A percentile compares a stretch with the other conserved stretches of the same genome.
These are phyloP conservation scores for Mycena rebaudengoi DNA, from an alignment of 768 basidiomycete species.

Conservation along the genomic window DNA sequence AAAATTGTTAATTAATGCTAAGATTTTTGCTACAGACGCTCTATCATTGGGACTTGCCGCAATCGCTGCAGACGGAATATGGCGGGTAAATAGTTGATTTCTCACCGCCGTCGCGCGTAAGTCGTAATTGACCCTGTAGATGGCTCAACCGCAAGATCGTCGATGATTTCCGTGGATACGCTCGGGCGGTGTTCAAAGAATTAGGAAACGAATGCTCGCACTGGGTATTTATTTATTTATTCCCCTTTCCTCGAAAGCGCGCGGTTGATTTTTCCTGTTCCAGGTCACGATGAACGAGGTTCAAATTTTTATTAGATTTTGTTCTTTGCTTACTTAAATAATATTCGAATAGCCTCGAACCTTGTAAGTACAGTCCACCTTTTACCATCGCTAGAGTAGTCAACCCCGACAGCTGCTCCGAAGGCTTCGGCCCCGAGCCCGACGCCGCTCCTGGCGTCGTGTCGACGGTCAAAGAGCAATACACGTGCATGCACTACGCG, in stretches of 20 bases:
- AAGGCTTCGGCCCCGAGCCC: constrained; percentile 24
- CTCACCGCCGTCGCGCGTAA: no score
- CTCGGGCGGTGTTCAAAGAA: constrained; percentile 32
- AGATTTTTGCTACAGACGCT: no score
- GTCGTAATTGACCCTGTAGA: no score
- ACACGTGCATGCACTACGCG: constrained; percentile 27
- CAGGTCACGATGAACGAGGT: constrained; percentile 31
- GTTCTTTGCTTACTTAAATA: background rate
- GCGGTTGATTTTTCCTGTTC: background rate
- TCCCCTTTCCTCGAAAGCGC: no score
- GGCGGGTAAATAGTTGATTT: constrained; percentile 27
- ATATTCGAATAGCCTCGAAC: constrained; percentile 29
- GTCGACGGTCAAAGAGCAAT: constrained; percentile 16
- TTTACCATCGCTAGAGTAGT: no score
- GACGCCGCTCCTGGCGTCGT: constrained; percentile 20
- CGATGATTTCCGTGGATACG: constrained; percentile 55
- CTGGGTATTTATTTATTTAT: background rate
- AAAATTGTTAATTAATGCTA: no score
- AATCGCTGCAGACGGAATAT: constrained; percentile 46
- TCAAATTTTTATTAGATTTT: background rate
- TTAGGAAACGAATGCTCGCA: constrained; percentile 23
- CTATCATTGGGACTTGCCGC: constrained; percentile 65
- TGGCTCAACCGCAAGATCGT: constrained; percentile 59
- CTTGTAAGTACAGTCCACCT: constrained; percentile 24
- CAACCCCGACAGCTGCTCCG: constrained; percentile 25